Conservation (phyloP, 768 basidiomycete genomes). For the Cytidiella melzeri region DNA sequence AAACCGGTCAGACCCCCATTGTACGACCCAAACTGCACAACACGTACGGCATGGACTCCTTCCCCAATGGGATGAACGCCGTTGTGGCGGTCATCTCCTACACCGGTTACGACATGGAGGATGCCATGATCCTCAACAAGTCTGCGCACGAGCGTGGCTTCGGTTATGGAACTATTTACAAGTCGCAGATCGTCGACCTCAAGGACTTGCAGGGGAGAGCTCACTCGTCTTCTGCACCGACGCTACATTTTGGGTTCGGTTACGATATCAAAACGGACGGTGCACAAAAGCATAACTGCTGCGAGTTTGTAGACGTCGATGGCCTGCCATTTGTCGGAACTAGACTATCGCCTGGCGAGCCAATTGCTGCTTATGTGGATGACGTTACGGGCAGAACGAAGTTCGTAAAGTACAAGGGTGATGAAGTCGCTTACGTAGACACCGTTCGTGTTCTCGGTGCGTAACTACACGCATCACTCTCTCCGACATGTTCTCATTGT, state of each 20-base stretch:
- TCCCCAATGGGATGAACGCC: constrained; percentile 97
- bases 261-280: constrained; percentile 61
- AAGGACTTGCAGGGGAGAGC: constrained; percentile 69
- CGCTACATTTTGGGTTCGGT: constrained; percentile 88
- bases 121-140: constrained; percentile 99
- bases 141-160: constrained; percentile 98
- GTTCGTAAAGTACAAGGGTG: constrained; percentile 94
- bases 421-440: constrained; percentile 86
- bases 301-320: constrained; percentile 65
- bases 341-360: constrained; percentile 64
- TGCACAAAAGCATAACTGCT: constrained; percentile 34
- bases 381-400: constrained; percentile 77
- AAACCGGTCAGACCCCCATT: constrained; percentile 91
- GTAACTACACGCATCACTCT: constrained; percentile 14
- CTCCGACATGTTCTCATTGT: neutral
- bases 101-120: constrained; percentile 99
- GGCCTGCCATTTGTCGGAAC: constrained; percentile 80
- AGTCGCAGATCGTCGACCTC: constrained; percentile 87
- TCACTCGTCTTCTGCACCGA: constrained; percentile 49
- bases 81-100: constrained; percentile 99
- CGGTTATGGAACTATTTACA: constrained; percentile 94
- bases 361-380: constrained; percentile 82
- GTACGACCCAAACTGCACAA: constrained; percentile 91
- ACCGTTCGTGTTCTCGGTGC: constrained; percentile 85
- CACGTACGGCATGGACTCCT: constrained; percentile 95